These are phyloP conservation scores for Cladochytrium replicatum DNA, from an alignment of 192 early-diverging fungal genomes.

Conservation along the genomic window DNA sequence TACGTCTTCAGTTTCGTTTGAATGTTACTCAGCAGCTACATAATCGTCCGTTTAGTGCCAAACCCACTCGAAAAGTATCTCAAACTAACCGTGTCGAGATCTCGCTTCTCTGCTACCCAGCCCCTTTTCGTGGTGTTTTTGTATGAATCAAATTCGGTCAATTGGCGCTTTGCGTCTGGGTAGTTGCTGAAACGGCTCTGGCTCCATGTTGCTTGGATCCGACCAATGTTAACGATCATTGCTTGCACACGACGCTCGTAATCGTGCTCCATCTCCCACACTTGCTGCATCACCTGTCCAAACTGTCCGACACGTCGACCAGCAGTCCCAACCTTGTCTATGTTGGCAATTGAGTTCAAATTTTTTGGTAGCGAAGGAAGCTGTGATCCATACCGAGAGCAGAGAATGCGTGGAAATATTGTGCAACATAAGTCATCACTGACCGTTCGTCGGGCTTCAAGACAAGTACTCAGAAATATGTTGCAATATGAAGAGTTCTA, in stretches of 20 bases:
- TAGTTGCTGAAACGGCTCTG: slow-evolving; percentile 57
- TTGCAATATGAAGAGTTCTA: background rate
- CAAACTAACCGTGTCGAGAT: slow-evolving; percentile 59
- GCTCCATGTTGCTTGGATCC: slow-evolving; percentile 60
- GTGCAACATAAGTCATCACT: slow-evolving; percentile 96
- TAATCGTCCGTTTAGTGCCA: background rate
- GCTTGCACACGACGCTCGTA: slow-evolving; percentile 74
- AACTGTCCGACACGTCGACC: slow-evolving; percentile 90
- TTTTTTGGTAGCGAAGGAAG: background rate
- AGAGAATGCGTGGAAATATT: slow-evolving; percentile 97
- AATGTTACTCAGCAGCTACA: slow-evolving; percentile 78
- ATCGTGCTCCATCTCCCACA: slow-evolving; percentile 90
- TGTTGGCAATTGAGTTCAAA: slow-evolving; percentile 9
- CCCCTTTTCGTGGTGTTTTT: slow-evolving; percentile 70
- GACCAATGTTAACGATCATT: slow-evolving; percentile 60
- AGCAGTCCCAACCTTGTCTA: slow-evolving; percentile 75
- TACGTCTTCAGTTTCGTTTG: slow-evolving; percentile 96
- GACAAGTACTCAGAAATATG: slow-evolving; percentile 1
- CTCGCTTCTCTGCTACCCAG: slow-evolving; percentile 86
- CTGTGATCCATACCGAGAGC: slow-evolving; percentile 44
- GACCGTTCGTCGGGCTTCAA: slow-evolving; percentile 82
- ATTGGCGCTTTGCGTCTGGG: slow-evolving; percentile 60
- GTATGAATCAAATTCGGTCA: slow-evolving; percentile 70
- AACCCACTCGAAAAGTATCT: background rate
- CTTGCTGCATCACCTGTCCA: slow-evolving; percentile 65